phyloP scores from a whole-genome alignment of 129 eudicot genomes.

The Rutidosis leptorrhynchoides region DNA sequence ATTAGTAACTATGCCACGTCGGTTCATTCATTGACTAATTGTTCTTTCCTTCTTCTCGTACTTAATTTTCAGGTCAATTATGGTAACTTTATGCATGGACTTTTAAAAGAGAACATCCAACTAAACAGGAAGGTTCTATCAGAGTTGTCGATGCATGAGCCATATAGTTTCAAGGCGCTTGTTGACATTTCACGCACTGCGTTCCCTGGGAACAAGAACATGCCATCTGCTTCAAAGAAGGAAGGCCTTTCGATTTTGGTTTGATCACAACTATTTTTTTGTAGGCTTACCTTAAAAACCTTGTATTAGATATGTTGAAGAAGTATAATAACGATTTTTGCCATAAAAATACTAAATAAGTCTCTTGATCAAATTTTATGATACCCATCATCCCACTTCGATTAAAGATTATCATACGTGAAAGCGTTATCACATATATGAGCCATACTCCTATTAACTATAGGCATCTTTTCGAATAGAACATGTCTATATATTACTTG shows the following conservation, averaged over 20 bases:
- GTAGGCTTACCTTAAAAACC: constrained; percentile 6
- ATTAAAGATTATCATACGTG: background rate
- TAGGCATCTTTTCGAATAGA: background rate
- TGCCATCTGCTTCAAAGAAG: constrained; percentile 46
- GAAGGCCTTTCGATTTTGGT: constrained; percentile 64
- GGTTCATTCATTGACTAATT: background rate
- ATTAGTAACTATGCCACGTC: background rate
- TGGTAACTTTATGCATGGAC: constrained; percentile 86
- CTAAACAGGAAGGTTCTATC: constrained; percentile 86
- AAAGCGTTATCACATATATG: background rate
- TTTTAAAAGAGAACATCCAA: constrained; percentile 87
- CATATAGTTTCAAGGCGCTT: constrained; percentile 84
- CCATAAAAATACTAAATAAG: constrained; percentile 16
- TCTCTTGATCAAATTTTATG: background rate
- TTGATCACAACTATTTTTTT: constrained; percentile 25
- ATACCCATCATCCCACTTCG: background rate
- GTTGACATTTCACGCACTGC: constrained; percentile 75
- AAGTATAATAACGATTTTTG: background rate
- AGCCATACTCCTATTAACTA: background rate
- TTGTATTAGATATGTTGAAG: constrained; percentile 9
- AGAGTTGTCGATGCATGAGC: constrained; percentile 92
- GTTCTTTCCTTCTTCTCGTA: background rate
- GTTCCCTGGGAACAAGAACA: constrained; percentile 80
- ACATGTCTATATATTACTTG: background rate
- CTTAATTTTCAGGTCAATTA: constrained; percentile 69